phyloP scores from a whole-genome alignment of 345 rosid species.

The Syzygium jambos region DNA sequence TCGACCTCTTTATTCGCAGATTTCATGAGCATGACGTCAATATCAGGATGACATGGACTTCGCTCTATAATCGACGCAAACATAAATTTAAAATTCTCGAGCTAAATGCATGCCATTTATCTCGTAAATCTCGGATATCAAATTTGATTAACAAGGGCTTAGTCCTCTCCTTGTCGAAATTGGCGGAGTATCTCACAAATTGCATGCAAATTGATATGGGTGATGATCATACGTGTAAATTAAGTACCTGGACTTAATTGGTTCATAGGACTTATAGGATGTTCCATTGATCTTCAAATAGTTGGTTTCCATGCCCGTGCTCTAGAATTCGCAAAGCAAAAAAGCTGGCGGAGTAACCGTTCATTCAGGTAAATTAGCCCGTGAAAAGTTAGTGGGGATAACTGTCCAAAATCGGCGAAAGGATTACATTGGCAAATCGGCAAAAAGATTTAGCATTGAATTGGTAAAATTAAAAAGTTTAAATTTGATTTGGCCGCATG shows the following conservation, averaged over 20 bases:
- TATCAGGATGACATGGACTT: neutral
- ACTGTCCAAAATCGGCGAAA: no score
- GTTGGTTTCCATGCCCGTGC: no score
- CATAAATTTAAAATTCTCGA: fast-evolving
- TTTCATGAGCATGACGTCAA: neutral
- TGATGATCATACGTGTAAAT: neutral
- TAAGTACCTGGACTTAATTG: fast-evolving
- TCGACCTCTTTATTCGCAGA: neutral
- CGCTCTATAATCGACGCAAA: neutral
- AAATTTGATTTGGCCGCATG: neutral
- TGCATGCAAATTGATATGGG: neutral
- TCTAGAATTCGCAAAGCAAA: no score
- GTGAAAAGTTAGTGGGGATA: no score
- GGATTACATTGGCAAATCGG: no score
- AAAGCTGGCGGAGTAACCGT: no score
- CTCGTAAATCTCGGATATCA: neutral
- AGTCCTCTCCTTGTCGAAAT: neutral
- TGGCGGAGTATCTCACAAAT: neutral
- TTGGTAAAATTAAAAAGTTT: neutral
- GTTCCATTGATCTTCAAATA: no score
- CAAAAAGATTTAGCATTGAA: no score
- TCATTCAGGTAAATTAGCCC: no score
- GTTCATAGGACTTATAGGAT: neutral
- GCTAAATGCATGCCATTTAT: neutral
- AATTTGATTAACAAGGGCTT: neutral